phyloP scores from a whole-genome alignment of 345 rosid species.

The Hibiscus syriacus region DNA sequence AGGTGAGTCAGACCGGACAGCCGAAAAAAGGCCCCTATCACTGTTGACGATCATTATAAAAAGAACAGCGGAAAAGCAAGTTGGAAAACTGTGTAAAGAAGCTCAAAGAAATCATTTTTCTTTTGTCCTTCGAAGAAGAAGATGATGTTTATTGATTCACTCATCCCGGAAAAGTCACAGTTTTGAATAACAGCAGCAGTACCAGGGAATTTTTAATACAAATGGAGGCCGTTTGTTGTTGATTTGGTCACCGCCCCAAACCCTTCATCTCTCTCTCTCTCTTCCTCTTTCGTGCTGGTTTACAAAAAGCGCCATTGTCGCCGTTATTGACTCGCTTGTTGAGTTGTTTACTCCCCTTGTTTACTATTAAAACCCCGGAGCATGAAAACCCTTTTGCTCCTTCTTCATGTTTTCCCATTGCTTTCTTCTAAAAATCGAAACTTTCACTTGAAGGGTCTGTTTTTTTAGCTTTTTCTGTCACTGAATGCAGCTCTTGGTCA shows the following conservation, averaged over 20 bases:
- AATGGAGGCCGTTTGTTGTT: background rate
- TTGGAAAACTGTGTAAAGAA: background rate
- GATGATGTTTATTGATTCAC: background rate
- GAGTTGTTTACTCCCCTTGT: too few relatives aligned
- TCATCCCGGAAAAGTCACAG: background rate
- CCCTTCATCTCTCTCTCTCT: background rate
- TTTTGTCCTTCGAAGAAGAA: background rate
- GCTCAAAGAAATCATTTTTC: background rate
- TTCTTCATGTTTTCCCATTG: background rate
- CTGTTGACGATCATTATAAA: slow-evolving; percentile 2
- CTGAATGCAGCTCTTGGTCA: slow-evolving; percentile 4
- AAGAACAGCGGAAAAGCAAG: background rate
- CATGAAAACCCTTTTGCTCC: background rate
- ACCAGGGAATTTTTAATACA: background rate
- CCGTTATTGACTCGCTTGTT: slow-evolving; percentile 15
- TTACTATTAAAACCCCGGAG: slow-evolving; percentile 3
- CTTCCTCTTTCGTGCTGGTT: background rate
- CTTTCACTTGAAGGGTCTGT: background rate
- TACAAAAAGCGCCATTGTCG: slow-evolving; percentile 22
- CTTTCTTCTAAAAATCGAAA: too few relatives aligned
- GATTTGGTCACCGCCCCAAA: slow-evolving; percentile 10
- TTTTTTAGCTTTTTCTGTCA: background rate
- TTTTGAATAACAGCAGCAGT: background rate
- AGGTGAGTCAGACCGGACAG: background rate
- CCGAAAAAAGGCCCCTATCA: background rate